These are phyloP conservation scores for Fomitiporia mediterranea DNA, from an alignment of 1,284 basidiomycete species.

Conservation along the genomic window DNA sequence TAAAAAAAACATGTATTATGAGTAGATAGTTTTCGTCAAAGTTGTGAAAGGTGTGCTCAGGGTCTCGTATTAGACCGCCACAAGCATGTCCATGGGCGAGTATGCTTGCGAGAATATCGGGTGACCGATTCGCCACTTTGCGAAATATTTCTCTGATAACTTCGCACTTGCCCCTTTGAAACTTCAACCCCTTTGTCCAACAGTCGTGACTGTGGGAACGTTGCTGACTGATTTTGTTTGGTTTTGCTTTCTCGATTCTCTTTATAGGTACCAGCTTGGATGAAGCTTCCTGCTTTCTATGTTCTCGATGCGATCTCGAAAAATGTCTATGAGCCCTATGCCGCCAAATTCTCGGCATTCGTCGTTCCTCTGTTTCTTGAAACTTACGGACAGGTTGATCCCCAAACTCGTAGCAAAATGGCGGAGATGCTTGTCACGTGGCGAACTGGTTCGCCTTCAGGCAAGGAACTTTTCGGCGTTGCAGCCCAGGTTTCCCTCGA, in stretches of 20 bases:
- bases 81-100: constrained; percentile 30
- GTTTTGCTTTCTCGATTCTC: constrained; percentile 27
- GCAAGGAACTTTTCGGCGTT: constrained; percentile 80
- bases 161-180: background rate
- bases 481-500: constrained; percentile 72
- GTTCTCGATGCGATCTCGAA: constrained; percentile 96
- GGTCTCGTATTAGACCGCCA: constrained; percentile 23
- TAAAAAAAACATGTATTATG: constrained; percentile 23
- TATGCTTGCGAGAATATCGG: background rate
- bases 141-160: background rate
- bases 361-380: constrained; percentile 79
- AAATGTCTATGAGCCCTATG: constrained; percentile 89
- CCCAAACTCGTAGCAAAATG: constrained; percentile 83
- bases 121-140: constrained; percentile 13
- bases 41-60: constrained; percentile 37
- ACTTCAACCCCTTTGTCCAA: background rate
- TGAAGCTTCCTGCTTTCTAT: constrained; percentile 93
- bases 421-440: constrained; percentile 94
- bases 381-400: constrained; percentile 82
- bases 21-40: constrained; percentile 31
- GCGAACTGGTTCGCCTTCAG: constrained; percentile 76
- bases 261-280: constrained; percentile 79
- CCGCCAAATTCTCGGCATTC: constrained; percentile 71
- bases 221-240: constrained; percentile 20
- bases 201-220: background rate